phyloP scores from a whole-genome alignment of 2,329 filamentous ascomycete genomes.

The Claviceps sp. region DNA sequence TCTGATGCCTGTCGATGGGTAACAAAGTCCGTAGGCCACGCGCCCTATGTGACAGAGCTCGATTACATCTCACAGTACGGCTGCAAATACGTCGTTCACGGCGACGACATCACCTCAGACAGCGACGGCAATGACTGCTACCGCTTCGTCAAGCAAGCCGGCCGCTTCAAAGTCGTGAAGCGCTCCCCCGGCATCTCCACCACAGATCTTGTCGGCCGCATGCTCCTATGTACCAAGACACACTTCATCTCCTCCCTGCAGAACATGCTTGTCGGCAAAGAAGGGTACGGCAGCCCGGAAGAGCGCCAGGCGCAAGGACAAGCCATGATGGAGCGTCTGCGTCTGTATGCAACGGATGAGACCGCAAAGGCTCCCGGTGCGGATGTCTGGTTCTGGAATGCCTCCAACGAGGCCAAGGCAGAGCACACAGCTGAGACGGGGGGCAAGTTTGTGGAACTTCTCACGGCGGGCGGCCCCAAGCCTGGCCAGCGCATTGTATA shows the following conservation, averaged over 20 bases:
- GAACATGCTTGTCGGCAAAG: constrained; percentile 52
- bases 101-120: constrained; percentile 94
- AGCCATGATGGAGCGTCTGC: constrained; percentile 65
- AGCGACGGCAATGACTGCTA: constrained; percentile 92
- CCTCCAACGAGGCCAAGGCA: constrained; percentile 34
- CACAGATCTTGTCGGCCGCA: constrained; percentile 93
- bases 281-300: constrained; percentile 55
- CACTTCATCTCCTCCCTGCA: constrained; percentile 83
- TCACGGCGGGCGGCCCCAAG: constrained; percentile 56
- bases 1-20: constrained; percentile 95
- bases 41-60: constrained; percentile 88
- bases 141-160: constrained; percentile 88
- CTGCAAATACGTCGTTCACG: constrained; percentile 90
- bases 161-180: constrained; percentile 92
- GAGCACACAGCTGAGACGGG: constrained; percentile 38
- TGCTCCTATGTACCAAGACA: constrained; percentile 88
- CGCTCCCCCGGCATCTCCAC: constrained; percentile 93
- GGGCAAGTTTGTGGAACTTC: constrained; percentile 53
- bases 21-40: constrained; percentile 67
- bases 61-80: constrained; percentile 93
- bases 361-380: constrained; percentile 65
- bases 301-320: constrained; percentile 51
- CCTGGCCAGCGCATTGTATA: constrained; percentile 81
- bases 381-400: constrained; percentile 75
- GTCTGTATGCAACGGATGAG: constrained; percentile 77